Evolutionary conservation across 768 basidiomycete species (phyloP).

Genomic region (Holtermannia corniformis): DNA sequence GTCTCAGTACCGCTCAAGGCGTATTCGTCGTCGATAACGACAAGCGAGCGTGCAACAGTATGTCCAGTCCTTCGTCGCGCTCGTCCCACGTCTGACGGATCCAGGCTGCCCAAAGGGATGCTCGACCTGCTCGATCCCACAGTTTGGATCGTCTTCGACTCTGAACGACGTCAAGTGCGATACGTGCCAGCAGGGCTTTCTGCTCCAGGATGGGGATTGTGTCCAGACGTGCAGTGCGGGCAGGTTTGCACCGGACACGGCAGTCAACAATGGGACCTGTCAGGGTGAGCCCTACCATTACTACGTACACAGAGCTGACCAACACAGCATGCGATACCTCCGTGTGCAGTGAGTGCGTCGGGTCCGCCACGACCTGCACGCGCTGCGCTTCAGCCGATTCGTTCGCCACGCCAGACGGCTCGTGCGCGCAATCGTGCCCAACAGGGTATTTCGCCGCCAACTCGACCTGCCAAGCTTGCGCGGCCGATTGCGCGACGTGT

Average conservation of each 20-base stretch:
- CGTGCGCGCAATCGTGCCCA: slow-evolving; percentile 25
- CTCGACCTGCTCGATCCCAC: slow-evolving; percentile 26
- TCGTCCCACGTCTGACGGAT: neutral
- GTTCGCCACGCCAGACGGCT: slow-evolving; percentile 22
- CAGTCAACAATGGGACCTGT: slow-evolving; percentile 32
- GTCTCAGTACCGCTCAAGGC: slow-evolving; percentile 19
- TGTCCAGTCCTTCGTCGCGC: slow-evolving; percentile 1
- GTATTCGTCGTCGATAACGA: slow-evolving; percentile 28
- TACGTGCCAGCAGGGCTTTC: slow-evolving; percentile 34
- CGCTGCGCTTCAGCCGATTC: slow-evolving; percentile 13
- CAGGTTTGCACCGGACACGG: slow-evolving; percentile 18
- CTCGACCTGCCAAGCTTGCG: slow-evolving; percentile 28
- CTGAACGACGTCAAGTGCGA: slow-evolving; percentile 16
- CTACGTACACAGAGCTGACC: neutral
- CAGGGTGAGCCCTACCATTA: slow-evolving; percentile 23
- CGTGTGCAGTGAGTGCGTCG: slow-evolving; percentile 24
- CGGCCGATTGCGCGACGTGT: slow-evolving; percentile 30
- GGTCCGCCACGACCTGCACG: slow-evolving; percentile 26
- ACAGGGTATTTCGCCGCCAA: slow-evolving; percentile 15
- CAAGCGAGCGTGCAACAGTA: slow-evolving; percentile 33
- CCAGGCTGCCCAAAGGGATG: slow-evolving; percentile 37
- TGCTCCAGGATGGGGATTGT: slow-evolving; percentile 28
- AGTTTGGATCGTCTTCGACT: slow-evolving; percentile 19
- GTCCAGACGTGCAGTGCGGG: slow-evolving; percentile 26
- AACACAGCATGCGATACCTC: slow-evolving; percentile 26